phyloP scores from a whole-genome alignment of 1,139 yeast species.

The Neolecta irregularis region DNA sequence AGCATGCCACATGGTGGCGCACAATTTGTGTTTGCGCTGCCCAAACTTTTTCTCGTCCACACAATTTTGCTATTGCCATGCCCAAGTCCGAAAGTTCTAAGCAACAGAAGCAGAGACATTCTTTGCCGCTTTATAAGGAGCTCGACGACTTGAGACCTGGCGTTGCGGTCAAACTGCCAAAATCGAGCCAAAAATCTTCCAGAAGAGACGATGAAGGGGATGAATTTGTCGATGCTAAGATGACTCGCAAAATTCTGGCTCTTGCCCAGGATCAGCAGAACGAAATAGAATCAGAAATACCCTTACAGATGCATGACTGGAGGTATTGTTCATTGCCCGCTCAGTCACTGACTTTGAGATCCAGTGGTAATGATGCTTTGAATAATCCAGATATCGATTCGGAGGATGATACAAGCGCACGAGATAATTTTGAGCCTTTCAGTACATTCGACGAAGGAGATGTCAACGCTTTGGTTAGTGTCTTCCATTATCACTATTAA shows the following conservation, averaged over 20 bases:
- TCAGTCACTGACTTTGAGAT: no score
- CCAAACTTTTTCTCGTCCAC: no score
- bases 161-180: no score
- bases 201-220: conserved; percentile 32
- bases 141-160: no score
- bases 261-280: conserved; percentile 87
- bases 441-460: conserved; percentile 1
- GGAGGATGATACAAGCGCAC: conserved; percentile 1
- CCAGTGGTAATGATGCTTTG: conserved; percentile 3
- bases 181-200: conserved; percentile 7
- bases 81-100: no score
- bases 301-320: no score
- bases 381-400: conserved; percentile 1
- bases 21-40: no score
- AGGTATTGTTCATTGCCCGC: no score
- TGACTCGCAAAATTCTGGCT: conserved; percentile 73
- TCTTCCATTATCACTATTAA: background rate
- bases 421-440: background rate
- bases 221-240: conserved; percentile 59
- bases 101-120: no score
- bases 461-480: conserved; percentile 1
- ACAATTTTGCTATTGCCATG: no score
- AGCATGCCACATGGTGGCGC: no score
- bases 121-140: conserved; percentile 16
- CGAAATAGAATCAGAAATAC: conserved; percentile 49